phyloP scores from a whole-genome alignment of 805 yeast species.

The Phaffomyces opuntiae region DNA sequence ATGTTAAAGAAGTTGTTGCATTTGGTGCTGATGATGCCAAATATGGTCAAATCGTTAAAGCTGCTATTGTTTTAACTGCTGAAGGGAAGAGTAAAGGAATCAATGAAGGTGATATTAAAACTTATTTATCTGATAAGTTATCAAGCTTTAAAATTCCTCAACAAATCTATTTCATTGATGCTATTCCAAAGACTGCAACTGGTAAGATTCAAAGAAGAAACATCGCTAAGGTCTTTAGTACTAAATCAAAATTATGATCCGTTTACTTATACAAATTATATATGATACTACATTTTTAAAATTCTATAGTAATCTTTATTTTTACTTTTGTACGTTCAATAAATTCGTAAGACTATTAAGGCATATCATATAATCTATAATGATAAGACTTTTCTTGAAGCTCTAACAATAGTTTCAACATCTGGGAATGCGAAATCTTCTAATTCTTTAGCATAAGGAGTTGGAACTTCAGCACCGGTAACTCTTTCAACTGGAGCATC shows the following conservation, averaged over 20 bases:
- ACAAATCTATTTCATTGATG: constrained; percentile 48
- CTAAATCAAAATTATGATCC: constrained; percentile 23
- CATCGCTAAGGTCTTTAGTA: constrained; percentile 46
- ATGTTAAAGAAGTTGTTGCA: constrained; percentile 63
- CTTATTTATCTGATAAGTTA: constrained; percentile 38
- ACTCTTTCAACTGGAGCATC: constrained; percentile 99
- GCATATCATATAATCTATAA: constrained; percentile 32
- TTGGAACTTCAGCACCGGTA: constrained; percentile 99
- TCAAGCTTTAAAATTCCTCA: constrained; percentile 57
- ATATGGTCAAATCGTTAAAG: constrained; percentile 67
- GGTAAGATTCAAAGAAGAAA: constrained; percentile 69
- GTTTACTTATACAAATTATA: background rate
- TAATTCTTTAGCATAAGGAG: constrained; percentile 93
- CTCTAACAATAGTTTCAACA: constrained; percentile 81
- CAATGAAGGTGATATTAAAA: constrained; percentile 37
- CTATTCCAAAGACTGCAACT: constrained; percentile 69
- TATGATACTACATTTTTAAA: background rate
- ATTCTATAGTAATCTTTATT: background rate
- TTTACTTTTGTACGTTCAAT: too few relatives aligned
- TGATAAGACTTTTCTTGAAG: constrained; percentile 71
- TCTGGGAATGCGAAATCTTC: constrained; percentile 99
- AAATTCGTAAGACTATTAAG: too few relatives aligned
- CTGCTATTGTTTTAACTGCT: constrained; percentile 52
- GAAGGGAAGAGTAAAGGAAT: constrained; percentile 24
- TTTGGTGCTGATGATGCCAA: constrained; percentile 62